These are phyloP conservation scores for Cymbopogon flexuosus DNA, from an alignment of 202 grass and related monocot genomes.

Conservation along the genomic window DNA sequence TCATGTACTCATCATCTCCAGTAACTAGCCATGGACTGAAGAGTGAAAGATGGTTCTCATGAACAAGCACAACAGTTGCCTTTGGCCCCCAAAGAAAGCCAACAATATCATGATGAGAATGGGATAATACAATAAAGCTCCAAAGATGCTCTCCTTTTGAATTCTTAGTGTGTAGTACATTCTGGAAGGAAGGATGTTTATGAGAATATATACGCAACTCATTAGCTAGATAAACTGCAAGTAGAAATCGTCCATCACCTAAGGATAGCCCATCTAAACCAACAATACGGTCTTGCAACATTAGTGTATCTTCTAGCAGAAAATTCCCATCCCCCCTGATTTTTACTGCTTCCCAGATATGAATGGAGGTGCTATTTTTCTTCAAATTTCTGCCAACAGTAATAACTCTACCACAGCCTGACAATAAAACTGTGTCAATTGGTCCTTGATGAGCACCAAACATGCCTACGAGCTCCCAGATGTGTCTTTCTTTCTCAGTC, in stretches of 20 bases:
- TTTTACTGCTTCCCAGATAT: slow-evolving; percentile 82
- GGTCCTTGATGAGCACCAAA: slow-evolving; percentile 58
- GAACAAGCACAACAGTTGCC: slow-evolving; percentile 67
- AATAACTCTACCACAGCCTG: slow-evolving; percentile 72
- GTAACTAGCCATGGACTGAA: slow-evolving; percentile 62
- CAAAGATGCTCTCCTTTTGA: slow-evolving; percentile 61
- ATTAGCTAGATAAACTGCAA: slow-evolving; percentile 62
- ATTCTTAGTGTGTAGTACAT: slow-evolving; percentile 46
- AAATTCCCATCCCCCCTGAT: slow-evolving; percentile 54
- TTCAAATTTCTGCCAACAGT: slow-evolving; percentile 49
- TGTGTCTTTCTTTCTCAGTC: slow-evolving; percentile 38
- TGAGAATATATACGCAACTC: slow-evolving; percentile 81
- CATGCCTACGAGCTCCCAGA: slow-evolving; percentile 70
- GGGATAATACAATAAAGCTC: slow-evolving; percentile 65
- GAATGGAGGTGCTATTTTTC: slow-evolving; percentile 43
- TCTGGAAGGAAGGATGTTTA: slow-evolving; percentile 41
- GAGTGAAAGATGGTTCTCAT: slow-evolving; percentile 79
- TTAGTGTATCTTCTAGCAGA: slow-evolving; percentile 68
- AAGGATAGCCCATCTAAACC: slow-evolving; percentile 71
- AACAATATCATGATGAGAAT: slow-evolving; percentile 56
- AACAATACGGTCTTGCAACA: slow-evolving; percentile 55
- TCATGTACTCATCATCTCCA: slow-evolving; percentile 27
- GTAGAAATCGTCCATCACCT: slow-evolving; percentile 70
- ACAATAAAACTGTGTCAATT: slow-evolving; percentile 53
- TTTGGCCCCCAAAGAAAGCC: slow-evolving; percentile 83